These are phyloP conservation scores for Strobilomyces confusus DNA, from an alignment of 768 basidiomycete species.

Conservation along the genomic window DNA sequence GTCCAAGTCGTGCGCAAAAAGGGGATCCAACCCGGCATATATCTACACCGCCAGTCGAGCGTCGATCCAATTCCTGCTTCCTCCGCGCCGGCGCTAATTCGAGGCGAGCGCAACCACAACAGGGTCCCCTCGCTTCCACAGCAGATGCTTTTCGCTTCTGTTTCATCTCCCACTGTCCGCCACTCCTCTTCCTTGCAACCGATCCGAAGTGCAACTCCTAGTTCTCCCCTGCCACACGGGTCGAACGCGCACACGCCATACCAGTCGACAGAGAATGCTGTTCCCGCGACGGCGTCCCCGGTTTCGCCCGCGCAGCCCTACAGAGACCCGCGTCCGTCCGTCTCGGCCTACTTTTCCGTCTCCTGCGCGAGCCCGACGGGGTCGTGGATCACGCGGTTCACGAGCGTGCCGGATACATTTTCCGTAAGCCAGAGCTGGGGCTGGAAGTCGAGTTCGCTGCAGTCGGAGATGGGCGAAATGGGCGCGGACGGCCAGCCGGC, in stretches of 20 bases:
- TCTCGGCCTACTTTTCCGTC: constrained; percentile 81
- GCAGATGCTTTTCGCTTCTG: constrained; percentile 24
- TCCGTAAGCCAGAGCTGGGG: constrained; percentile 89
- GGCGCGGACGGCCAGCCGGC: constrained; percentile 30
- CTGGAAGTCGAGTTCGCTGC: constrained; percentile 69
- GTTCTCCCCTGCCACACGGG: constrained; percentile 23
- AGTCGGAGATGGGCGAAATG: constrained; percentile 43
- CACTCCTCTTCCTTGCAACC: constrained; percentile 46
- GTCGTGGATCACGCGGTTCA: constrained; percentile 76
- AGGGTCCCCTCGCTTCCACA: constrained; percentile 31
- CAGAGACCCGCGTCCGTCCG: constrained; percentile 65
- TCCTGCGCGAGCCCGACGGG: constrained; percentile 80
- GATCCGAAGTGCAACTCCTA: constrained; percentile 44
- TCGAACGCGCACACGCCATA: constrained; percentile 18
- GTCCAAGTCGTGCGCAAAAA: constrained; percentile 88
- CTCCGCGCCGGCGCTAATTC: constrained; percentile 47
- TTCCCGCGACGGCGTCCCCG: constrained; percentile 43
- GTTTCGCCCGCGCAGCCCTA: constrained; percentile 62
- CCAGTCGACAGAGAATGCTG: constrained; percentile 18
- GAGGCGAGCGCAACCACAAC: constrained; percentile 26
- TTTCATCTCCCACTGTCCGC: constrained; percentile 30
- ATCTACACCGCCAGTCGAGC: constrained; percentile 81
- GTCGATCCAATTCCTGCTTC: constrained; percentile 74
- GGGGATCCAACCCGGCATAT: constrained; percentile 76
- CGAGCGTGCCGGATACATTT: constrained; percentile 83